A percentile compares a stretch with the other conserved stretches of the same genome.
These are phyloP conservation scores for Coelastrella sp. DNA, from an alignment of 139 green algal species.

Conservation along the genomic window DNA sequence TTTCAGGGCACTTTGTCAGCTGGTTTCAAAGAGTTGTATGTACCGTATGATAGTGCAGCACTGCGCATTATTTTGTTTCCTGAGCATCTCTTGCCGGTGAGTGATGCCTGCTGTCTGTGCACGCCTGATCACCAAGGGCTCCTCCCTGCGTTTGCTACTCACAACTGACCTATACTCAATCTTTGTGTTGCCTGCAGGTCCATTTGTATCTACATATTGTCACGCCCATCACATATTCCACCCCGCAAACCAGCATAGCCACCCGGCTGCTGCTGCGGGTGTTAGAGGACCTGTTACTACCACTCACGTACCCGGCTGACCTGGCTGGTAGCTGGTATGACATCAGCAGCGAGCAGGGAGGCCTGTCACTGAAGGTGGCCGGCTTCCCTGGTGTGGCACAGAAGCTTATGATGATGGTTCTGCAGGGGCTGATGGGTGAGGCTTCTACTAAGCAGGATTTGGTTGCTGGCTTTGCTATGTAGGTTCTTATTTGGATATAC, in stretches of 20 bases:
- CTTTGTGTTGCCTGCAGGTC: too few species aligned
- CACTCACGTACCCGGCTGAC: constrained; percentile 57
- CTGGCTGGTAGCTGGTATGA: constrained; percentile 49
- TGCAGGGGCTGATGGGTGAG: constrained; percentile 32
- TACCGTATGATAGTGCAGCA: too few species aligned
- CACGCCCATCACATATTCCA: constrained; percentile 51
- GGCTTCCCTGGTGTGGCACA: constrained; percentile 57
- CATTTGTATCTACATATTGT: constrained; percentile 56
- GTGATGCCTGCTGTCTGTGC: too few species aligned
- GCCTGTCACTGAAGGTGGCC: constrained; percentile 43
- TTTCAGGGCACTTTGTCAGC: too few species aligned
- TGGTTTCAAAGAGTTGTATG: too few species aligned
- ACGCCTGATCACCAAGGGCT: too few species aligned
- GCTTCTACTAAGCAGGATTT: background rate
- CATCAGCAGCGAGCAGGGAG: constrained; percentile 48
- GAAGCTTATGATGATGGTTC: constrained; percentile 51
- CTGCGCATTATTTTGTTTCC: too few species aligned
- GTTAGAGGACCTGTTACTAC: constrained; percentile 51
- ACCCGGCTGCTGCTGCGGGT: constrained; percentile 54
- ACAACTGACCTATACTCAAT: too few species aligned
- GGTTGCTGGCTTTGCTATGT: background rate
- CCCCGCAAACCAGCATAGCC: constrained; percentile 45
- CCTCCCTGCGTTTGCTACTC: too few species aligned
- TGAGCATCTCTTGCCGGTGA: too few species aligned
- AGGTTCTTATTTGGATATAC: too few species aligned